Evolutionary conservation across 306 rosid species (phyloP), one percentile per base, ranked within the genome.

Genomic region (Carpinus fangiana): DNA sequence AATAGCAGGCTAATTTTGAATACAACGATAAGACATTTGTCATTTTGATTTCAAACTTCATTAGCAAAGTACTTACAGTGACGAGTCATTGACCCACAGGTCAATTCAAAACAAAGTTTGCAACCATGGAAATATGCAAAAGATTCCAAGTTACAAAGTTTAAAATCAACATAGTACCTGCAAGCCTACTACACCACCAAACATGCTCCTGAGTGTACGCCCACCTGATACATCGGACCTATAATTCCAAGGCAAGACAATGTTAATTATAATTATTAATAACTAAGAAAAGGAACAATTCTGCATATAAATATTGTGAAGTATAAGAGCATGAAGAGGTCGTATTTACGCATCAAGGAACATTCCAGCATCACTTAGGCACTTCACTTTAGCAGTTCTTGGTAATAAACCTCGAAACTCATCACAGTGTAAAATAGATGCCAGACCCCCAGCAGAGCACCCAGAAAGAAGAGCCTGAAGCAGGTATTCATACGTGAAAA

Each of bases 401-500:
- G 98, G 88, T 76, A 96, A 86, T 20, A 90, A 85, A 64, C 81
- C 83, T 21, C 86, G 83, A 70, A 91, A 96, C 77, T 93, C 90
- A 70, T 96, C 97, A 38, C 99, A 96, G 79, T 96, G 99, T 76
- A 96, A 70, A 61, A 96, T 93, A 72, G 98, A 80, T 68, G 99
- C 99, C 52, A 96, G 78, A 73, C 99, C 99, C 3, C 99, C 99
- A 0, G 98, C 99, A n/a, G 99, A 96, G 86, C 99, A 96, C 70
- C 98, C 99, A 1, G 99, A 91, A 68, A 96, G 94, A 85, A 96
- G 93, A 80, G 98, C 94, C 93, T 95, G 90, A 79, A 82, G 74
- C 54, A 79, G 69, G 28, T 23, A 34, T 20, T 43, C 11, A 38
- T 28, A 71, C 28, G 16, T 14, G 66, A 71, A 70, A 16, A 47